A percentile compares a stretch with the other conserved stretches of the same genome.
phyloP scores from a whole-genome alignment of 2,329 filamentous ascomycete genomes.

The Cryphonectria radicalis region DNA sequence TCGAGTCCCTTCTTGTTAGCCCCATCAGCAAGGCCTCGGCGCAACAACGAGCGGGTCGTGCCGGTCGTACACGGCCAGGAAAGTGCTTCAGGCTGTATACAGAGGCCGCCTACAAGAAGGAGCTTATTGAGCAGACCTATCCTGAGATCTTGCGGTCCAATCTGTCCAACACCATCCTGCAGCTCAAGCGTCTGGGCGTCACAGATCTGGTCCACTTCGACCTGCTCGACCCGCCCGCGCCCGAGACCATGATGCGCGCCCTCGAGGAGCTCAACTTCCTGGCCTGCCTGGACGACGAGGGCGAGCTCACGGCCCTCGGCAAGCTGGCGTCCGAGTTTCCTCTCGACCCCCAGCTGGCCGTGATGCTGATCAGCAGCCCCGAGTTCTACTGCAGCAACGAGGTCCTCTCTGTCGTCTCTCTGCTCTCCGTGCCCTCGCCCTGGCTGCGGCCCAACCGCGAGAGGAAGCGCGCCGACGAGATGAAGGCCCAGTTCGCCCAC shows the following conservation, averaged over 20 bases:
- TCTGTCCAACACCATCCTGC: conserved; percentile 89
- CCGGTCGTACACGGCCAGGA: conserved; percentile 95
- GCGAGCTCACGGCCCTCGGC: conserved; percentile 85
- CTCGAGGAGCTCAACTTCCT: conserved; percentile 97
- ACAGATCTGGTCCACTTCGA: conserved; percentile 98
- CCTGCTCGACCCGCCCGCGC: conserved; percentile 96
- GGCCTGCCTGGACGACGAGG: conserved; percentile 94
- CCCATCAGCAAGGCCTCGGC: conserved; percentile 98
- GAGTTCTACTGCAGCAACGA: conserved; percentile 99
- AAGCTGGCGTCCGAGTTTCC: conserved; percentile 92
- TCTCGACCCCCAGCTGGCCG: conserved; percentile 88
- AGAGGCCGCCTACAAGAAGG: conserved; percentile 93
- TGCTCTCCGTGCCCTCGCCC: conserved; percentile 92
- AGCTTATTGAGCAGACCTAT: conserved; percentile 96
- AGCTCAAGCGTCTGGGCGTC: conserved; percentile 95
- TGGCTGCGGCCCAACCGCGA: conserved; percentile 86
- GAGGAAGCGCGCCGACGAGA: conserved; percentile 91
- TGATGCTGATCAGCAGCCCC: conserved; percentile 96
- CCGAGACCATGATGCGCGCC: conserved; percentile 97
- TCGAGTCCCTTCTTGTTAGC: conserved; percentile 96
- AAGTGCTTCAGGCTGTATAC: conserved; percentile 99
- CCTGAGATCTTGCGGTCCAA: conserved; percentile 96
- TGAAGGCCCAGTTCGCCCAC: conserved; percentile 94
- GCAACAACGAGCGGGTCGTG: conserved; percentile 97
- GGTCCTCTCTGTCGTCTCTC: conserved; percentile 90